Evolutionary conservation across 192 early-diverging fungal species (phyloP), one percentile per base, ranked within the genome.

Genomic region (Coemansia sp.): DNA sequence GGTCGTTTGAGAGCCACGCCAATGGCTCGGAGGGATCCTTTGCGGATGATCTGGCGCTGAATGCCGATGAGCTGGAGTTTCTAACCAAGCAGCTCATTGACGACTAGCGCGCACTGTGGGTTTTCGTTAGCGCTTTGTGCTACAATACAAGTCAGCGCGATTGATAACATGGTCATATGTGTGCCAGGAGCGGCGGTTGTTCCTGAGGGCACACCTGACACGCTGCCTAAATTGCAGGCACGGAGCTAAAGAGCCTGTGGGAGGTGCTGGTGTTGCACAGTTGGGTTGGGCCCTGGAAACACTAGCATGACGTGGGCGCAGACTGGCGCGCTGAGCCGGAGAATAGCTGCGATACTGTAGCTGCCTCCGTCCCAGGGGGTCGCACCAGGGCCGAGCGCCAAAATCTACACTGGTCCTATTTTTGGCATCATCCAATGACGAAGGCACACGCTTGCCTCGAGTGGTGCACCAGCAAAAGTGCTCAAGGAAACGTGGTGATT

Each of bases 51-150:
- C 41, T 61, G 40, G 27, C 35, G 29, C 41, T 70, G 9, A 53
- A 62, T 46, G 59, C 67, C 2, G 72, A 68, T 31, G 77, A 80
- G 38, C 46, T 79, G 56, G 77, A 71, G 54, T 49, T 71, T 40
- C 57, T 74, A 20, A 60, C 51, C 25, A 38, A 64, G 77, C 64
- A 66, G 51, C 51, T 54, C 6, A 54, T 54, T n/a, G 51, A 31
- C 2, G 51, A 51, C 25, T 24, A 54, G 27, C 15, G 32, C 27
- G 51, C 51, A 6, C 27, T 15, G 25, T 27, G 11, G 3, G 15
- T 45, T 47, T 47, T 47, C 20, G 7, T 12, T 47, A 22, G 46
- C 22, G 46, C n/a, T n/a, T n/a, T 45, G 43, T 45, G 17, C 6
- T 6, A 45, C 43, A 45, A 45, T 42, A 15, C 10, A n/a, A 42